phyloP scores from a whole-genome alignment of 345 rosid species.

The Toxicodendron radicans region DNA sequence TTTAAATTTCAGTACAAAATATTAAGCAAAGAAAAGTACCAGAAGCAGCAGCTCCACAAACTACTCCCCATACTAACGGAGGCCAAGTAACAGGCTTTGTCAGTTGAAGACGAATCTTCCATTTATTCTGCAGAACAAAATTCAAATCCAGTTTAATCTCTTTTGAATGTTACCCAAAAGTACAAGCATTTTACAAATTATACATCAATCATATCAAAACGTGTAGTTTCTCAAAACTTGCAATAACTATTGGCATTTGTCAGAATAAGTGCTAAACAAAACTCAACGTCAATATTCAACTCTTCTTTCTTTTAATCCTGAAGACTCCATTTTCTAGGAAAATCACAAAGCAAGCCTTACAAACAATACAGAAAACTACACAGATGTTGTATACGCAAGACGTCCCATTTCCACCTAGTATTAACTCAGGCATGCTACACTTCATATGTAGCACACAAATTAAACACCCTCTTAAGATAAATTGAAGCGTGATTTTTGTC shows the following conservation, averaged over 20 bases:
- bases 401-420: neutral
- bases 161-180: neutral
- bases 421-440: neutral
- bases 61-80: conserved; percentile 93
- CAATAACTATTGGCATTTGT: neutral
- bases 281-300: neutral
- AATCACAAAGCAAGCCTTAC: neutral
- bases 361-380: neutral
- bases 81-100: conserved; percentile 99
- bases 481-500: too few species aligned
- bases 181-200: neutral
- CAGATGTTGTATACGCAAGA: neutral
- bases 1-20: neutral
- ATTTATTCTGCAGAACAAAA: conserved; percentile 64
- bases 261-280: neutral
- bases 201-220: too few species aligned
- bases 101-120: conserved; percentile 98
- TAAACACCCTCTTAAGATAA: too few species aligned
- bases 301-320: neutral
- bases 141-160: neutral
- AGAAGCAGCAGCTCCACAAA: conserved; percentile 99
- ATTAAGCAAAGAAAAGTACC: conserved; percentile 42
- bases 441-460: too few species aligned
- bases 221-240: neutral
- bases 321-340: neutral